phyloP scores from a whole-genome alignment of 371 early-diverging fungal genomes.

The Rozella allomycis region DNA sequence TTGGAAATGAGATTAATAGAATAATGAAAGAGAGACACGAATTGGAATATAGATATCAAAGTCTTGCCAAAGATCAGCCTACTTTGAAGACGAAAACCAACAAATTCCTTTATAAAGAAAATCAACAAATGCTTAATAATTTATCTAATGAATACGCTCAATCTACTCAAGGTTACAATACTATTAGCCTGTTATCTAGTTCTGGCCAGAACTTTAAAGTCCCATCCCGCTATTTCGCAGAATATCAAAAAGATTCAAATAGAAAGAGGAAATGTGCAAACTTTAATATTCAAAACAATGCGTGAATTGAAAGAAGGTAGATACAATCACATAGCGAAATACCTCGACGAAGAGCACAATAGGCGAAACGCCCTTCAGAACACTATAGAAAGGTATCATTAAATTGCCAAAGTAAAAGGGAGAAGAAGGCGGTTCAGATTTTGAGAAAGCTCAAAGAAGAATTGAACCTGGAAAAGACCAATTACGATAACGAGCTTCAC shows the following conservation, averaged over 20 bases:
- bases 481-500: conserved; percentile 14
- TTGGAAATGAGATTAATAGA: background rate
- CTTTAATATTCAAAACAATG: conserved; percentile 12
- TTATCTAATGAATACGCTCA: background rate
- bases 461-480: conserved; percentile 14
- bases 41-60: background rate
- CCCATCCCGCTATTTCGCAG: conserved; percentile 16
- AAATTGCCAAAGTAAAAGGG: conserved; percentile 7
- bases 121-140: conserved; percentile 7
- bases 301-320: conserved; percentile 16
- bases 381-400: conserved; percentile 16
- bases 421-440: conserved; percentile 16
- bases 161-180: background rate
- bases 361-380: conserved; percentile 20
- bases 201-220: conserved; percentile 5
- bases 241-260: conserved; percentile 21
- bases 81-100: conserved; percentile 11
- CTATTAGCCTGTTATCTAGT: conserved; percentile 3
- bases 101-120: conserved; percentile 11
- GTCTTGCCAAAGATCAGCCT: background rate
- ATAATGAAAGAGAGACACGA: conserved; percentile 1
- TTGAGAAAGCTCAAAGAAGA: conserved; percentile 17
- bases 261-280: conserved; percentile 15
- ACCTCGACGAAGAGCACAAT: conserved; percentile 23
- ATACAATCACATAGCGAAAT: conserved; percentile 13